Evolutionary conservation across 2,329 filamentous ascomycete species (phyloP).

Genomic region (Fusarium nygamai): DNA sequence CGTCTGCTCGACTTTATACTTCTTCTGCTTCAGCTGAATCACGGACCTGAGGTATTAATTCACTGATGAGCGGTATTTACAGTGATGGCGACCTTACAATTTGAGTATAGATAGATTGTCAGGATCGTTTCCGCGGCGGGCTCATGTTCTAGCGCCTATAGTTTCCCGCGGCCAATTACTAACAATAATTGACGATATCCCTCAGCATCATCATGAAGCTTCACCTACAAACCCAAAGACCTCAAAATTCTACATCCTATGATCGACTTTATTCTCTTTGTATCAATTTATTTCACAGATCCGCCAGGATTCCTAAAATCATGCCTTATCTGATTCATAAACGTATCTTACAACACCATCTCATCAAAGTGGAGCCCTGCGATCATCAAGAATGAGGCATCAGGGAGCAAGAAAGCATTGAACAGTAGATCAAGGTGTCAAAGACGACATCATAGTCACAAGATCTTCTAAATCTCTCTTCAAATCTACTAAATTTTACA

Average conservation of each 20-base stretch:
- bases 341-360: not conserved
- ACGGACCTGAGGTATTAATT: not conserved
- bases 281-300: not conserved
- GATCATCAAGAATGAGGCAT: not conserved
- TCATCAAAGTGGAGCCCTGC: not conserved
- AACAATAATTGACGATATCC: not conserved
- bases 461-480: accelerated
- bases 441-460: not conserved
- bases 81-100: not conserved
- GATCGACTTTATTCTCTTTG: too few species aligned
- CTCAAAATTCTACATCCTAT: not conserved
- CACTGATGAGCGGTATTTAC: not conserved
- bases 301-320: not conserved
- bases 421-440: not conserved
- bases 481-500: not conserved
- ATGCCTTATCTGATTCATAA: not conserved
- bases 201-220: not conserved
- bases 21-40: not conserved
- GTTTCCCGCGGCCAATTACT: conserved; percentile 6
- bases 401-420: not conserved
- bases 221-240: not conserved
- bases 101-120: not conserved
- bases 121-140: not conserved
- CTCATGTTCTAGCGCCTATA: conserved; percentile 1
- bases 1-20: not conserved